Percentiles rank a stretch among this genome's conserved stretches.
Evolutionary conservation across 2,329 filamentous ascomycete species (phyloP).

Genomic region (Cytospora leucostoma): DNA sequence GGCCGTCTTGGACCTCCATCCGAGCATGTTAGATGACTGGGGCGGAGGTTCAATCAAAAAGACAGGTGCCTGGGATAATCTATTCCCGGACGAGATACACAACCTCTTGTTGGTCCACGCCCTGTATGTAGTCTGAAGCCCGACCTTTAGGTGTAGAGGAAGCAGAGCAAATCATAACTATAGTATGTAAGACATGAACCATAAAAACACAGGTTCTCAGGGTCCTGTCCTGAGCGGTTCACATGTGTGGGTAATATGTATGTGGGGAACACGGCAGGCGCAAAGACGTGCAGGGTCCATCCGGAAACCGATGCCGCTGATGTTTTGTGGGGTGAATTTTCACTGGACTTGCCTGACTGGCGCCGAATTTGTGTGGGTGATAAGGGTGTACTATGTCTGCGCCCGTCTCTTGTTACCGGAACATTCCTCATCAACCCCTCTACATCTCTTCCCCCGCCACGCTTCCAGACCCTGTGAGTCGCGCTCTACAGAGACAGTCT

Average conservation of each 20-base stretch:
- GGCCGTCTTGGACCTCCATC: background rate
- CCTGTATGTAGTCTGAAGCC: too few relatives aligned
- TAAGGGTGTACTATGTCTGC: slow-evolving; percentile 6
- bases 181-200: background rate
- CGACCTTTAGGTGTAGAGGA: background rate
- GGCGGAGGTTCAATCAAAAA: slow-evolving; percentile 6
- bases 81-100: background rate
- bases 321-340: background rate
- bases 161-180: background rate
- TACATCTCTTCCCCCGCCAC: slow-evolving; percentile 7
- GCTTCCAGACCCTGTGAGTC: slow-evolving; percentile 20
- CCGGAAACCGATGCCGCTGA: slow-evolving; percentile 26
- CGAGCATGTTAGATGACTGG: slow-evolving; percentile 3
- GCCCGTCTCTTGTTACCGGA: slow-evolving; percentile 1
- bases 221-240: background rate
- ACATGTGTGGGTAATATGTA: slow-evolving; percentile 10
- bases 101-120: too few relatives aligned
- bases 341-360: background rate
- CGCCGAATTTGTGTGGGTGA: slow-evolving; percentile 17
- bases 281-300: slow-evolving; percentile 6
- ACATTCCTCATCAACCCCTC: slow-evolving; percentile 2
- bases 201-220: background rate
- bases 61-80: background rate
- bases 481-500: background rate
- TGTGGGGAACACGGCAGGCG: slow-evolving; percentile 16